phyloP scores from a whole-genome alignment of 441 rosid species.

The Populus hybrid region DNA sequence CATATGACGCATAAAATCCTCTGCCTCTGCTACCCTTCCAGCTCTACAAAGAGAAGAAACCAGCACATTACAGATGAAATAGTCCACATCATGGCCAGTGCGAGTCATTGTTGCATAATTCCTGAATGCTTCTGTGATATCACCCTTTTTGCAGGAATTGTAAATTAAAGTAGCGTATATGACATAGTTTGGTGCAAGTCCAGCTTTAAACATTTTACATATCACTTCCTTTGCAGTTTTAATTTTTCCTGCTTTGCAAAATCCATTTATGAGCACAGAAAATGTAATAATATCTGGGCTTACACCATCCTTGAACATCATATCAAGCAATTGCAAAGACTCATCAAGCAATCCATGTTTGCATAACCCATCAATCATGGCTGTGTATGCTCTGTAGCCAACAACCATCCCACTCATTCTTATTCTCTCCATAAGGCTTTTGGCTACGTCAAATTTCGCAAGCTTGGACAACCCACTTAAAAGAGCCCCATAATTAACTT shows the following conservation, averaged over 20 bases:
- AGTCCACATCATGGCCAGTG: conserved; percentile 41
- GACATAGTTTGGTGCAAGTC: conserved; percentile 54
- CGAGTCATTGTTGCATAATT: conserved; percentile 54
- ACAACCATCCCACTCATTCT: conserved; percentile 46
- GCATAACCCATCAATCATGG: conserved; percentile 74
- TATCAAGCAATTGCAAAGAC: conserved; percentile 49
- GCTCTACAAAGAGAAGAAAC: conserved; percentile 61
- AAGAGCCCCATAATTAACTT: conserved; percentile 63
- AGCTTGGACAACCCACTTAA: conserved; percentile 69
- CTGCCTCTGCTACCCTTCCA: conserved; percentile 69
- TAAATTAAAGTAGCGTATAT: conserved; percentile 58
- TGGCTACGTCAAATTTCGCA: conserved; percentile 54
- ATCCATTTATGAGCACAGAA: conserved; percentile 79
- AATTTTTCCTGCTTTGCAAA: conserved; percentile 47
- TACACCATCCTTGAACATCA: conserved; percentile 60
- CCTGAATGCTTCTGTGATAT: conserved; percentile 55
- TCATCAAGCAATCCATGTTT: conserved; percentile 56
- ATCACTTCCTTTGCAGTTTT: conserved; percentile 49
- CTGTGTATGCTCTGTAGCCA: conserved; percentile 59
- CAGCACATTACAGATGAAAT: conserved; percentile 52
- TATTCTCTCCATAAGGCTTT: conserved; percentile 61
- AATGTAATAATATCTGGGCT: conserved; percentile 68
- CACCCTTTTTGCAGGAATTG: conserved; percentile 53
- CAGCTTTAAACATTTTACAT: conserved; percentile 62
- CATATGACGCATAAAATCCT: conserved; percentile 61